Conservation (phyloP, 345 rosid species). For the Eucalyptus polyanthemos region DNA sequence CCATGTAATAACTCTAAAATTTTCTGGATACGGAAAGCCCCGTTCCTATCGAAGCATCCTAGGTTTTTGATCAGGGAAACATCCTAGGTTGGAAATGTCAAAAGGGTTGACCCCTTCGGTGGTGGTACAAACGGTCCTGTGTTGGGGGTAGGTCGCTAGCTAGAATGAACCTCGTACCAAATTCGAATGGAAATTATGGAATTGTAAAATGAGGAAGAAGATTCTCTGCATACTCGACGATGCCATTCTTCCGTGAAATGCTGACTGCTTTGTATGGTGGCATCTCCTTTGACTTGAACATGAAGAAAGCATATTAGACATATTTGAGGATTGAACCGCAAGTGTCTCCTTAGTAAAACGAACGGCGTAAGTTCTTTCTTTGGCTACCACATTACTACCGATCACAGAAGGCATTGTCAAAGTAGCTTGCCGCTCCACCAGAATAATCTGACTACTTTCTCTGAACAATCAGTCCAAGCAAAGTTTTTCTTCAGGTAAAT, state of each 20-base stretch:
- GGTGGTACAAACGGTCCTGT: not conserved
- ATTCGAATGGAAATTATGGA: not conserved
- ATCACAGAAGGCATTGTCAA: not conserved
- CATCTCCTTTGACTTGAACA: not conserved
- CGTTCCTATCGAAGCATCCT: not conserved
- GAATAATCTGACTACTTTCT: not conserved
- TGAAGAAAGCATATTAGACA: not conserved
- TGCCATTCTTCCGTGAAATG: not conserved
- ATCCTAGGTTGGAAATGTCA: not conserved
- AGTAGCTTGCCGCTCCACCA: not conserved
- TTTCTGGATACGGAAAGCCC: not conserved
- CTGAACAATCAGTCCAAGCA: not conserved
- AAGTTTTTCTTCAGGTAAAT: not conserved
- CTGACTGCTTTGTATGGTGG: not conserved
- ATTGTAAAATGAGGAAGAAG: not conserved
- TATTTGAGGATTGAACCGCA: not conserved
- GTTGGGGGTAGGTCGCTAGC: not conserved
- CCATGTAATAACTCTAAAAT: not conserved
- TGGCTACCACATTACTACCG: not conserved
- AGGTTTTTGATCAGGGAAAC: not conserved
- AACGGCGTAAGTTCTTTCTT: not conserved
- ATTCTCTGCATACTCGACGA: not conserved
- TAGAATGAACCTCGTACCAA: not conserved
- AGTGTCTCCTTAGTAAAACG: not conserved
- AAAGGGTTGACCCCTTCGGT: not conserved